Evolutionary conservation across 1,139 yeast species (phyloP).

Genomic region (Lodderomyces elongisporus): DNA sequence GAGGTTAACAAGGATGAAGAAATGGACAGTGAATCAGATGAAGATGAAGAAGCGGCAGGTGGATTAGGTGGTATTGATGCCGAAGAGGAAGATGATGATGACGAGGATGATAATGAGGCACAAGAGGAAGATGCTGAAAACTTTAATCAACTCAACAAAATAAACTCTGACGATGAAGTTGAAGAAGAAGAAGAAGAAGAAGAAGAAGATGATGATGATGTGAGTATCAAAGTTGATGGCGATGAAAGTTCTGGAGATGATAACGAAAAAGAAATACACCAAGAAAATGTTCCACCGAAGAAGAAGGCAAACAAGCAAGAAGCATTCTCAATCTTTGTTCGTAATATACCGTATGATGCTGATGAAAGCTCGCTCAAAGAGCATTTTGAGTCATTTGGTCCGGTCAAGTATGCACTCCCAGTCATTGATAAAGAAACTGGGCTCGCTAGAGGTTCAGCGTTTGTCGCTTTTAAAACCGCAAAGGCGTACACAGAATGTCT

Average conservation of each 20-base stretch:
- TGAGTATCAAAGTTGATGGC: slow-evolving; percentile 25
- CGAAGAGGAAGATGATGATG: slow-evolving; percentile 20
- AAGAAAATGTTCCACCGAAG: slow-evolving; percentile 27
- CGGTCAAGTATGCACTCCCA: slow-evolving; percentile 88
- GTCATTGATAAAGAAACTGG: slow-evolving; percentile 85
- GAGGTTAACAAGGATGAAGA: slow-evolving; percentile 23
- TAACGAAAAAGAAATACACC: slow-evolving; percentile 24
- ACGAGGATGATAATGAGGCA: slow-evolving; percentile 28
- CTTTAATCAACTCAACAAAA: slow-evolving; percentile 29
- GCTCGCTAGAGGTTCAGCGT: slow-evolving; percentile 89
- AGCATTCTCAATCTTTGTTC: slow-evolving; percentile 69
- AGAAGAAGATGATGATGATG: slow-evolving; percentile 15
- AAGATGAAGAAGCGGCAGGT: slow-evolving; percentile 28
- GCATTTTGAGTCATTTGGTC: slow-evolving; percentile 76
- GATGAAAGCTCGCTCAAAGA: slow-evolving; percentile 70
- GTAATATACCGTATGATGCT: slow-evolving; percentile 94
- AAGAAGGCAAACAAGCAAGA: slow-evolving; percentile 58
- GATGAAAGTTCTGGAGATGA: slow-evolving; percentile 29
- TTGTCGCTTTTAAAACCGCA: slow-evolving; percentile 72
- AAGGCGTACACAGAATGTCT: slow-evolving; percentile 66
- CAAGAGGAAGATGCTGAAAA: slow-evolving; percentile 20
- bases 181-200: slow-evolving; percentile 18
- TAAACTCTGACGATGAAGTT: slow-evolving; percentile 27
- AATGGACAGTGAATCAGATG: slow-evolving; percentile 26
- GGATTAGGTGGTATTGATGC: slow-evolving; percentile 29